Base-by-base conservation (phyloP, 2,329 filamentous ascomycete species). In the Kalmusia sp. region DNA sequence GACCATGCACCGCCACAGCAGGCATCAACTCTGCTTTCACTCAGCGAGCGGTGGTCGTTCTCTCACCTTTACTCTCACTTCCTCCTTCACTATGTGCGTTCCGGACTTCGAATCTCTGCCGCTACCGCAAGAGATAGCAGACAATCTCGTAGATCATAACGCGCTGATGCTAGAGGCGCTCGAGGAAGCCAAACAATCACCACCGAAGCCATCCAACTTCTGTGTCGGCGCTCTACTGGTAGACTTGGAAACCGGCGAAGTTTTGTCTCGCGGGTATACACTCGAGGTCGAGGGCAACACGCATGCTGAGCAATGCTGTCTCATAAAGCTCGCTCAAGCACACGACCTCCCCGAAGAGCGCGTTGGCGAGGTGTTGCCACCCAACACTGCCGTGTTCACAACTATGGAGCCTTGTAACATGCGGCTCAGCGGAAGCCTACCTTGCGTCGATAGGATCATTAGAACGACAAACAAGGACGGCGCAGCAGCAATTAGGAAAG, bases 301-400 rank as follows among this genome's bases (percentile, higher is more conserved):
- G 0, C 95, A 99, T 70, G 95, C 95, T 3, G 95, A 99, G 72
- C 92, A 99, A 77, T 93, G 89, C 74, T 96, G 92, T 69, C 83
- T 99, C 51, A 76, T 87, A 43, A 98, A 99, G 73, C 82, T 87
- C 58, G 76, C 77, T 11, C 41, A 64, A 43, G 55, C 51, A 33
- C 70, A 74, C 58, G 61, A 58, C 17, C 54, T 73, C 5, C 57
- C 80, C 0, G 87, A 89, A 59, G 83, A 84, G 47, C 70, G 76
- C 0, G 80, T 92, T 4, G 75, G 74, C 12, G 67, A 77, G 15
- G 74, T 80, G 12, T 65, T 89, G 6, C 80, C 84, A 0, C 74
- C 80, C 28, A 76, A 84, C 1, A 77, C 84, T 1, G 81, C 85
- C 3, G 82, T 99, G 11, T 98, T 97, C 74, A 97, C 96, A 0